Percentiles rank a stretch among this genome's conserved stretches.
Conservation (phyloP, 257 asterid genomes). For the Henckelia pumila region DNA sequence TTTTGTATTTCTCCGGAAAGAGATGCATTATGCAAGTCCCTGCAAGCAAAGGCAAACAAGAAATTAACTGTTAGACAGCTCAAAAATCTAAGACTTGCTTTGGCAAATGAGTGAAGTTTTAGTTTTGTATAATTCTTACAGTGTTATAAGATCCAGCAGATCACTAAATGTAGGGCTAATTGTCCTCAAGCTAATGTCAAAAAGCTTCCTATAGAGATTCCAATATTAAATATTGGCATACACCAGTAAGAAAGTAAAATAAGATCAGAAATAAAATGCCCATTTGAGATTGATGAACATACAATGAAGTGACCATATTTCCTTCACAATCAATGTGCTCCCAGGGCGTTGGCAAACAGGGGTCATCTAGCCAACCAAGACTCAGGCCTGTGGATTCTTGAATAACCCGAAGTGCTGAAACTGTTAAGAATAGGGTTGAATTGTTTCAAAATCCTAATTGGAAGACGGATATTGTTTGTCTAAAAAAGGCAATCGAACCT, state of each 20-base stretch:
- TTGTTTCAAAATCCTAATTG: neutral
- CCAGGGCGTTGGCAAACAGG: conserved; percentile 88
- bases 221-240: neutral
- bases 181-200: conserved; percentile 69
- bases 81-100: conserved; percentile 1
- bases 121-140: conserved; percentile 44
- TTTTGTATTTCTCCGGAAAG: conserved; percentile 81
- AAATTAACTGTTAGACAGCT: conserved; percentile 12
- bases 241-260: neutral
- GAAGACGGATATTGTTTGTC: neutral
- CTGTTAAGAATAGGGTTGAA: conserved; percentile 32
- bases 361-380: conserved; percentile 89
- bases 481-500: conserved; percentile 36
- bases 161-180: conserved; percentile 82
- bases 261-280: neutral
- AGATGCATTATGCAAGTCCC: conserved; percentile 88
- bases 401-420: conserved; percentile 89
- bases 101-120: conserved; percentile 5
- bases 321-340: conserved; percentile 79
- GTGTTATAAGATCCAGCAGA: conserved; percentile 68
- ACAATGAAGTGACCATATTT: conserved; percentile 80
- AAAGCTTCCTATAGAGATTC: conserved; percentile 51
- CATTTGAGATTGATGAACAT: conserved; percentile 26
- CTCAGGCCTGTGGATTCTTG: conserved; percentile 68
- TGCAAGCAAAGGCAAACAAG: conserved; percentile 38